Base-by-base conservation (phyloP, 140 eudicot genomes). In the Ambrosia hybrid region DNA sequence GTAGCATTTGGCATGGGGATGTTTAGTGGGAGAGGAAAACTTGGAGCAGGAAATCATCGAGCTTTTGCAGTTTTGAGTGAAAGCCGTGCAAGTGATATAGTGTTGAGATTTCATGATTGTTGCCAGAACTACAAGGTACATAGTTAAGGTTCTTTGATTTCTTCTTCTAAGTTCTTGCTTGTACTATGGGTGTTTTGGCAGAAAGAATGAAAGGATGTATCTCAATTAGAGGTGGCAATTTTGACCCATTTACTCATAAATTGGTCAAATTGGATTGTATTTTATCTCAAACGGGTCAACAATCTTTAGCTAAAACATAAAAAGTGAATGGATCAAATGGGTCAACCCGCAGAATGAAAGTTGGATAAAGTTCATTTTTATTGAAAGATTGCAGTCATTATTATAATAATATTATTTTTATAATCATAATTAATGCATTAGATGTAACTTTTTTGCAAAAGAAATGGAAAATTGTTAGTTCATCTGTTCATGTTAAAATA, bases 1-100 rank as follows among this genome's bases (percentile, higher is more conserved):
- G 97, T 94, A 63, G 96, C 97, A 79, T 94, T 90, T 86, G 97
- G 97, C 45, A 84, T 94, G 96, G 97, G 99, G 4, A 83, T 94
- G 78, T 94, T 94, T 67, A 88, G 86, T 78, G 95, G 86, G 57
- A 87, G 68, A 79, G 99, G 97, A 83, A 76, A 75, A 68, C 95
- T 94, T 70, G 99, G 99, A 77, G 81, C 68, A 43, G 99, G 96
- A 73, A 82, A 70, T 60, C 88, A 90, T 76, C 90, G 88, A 70
- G 99, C 97, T 78, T 94, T 94, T 88, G 95, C 99, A 26, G 85
- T 94, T 59, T 76, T 78, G 62, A 86, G 90, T 82, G 97, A 94
- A 86, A 94, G 87, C 62, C 97, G 92, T 72, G 96, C 97, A 75
- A 94, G 97, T 83, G 99, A 94, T 78, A 86, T 76, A 65, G 62